Evolutionary conservation across 352 stramenopile genomes (phyloP), one percentile per base, ranked within the genome.

Genomic region (Globisporangium orthogonon): DNA sequence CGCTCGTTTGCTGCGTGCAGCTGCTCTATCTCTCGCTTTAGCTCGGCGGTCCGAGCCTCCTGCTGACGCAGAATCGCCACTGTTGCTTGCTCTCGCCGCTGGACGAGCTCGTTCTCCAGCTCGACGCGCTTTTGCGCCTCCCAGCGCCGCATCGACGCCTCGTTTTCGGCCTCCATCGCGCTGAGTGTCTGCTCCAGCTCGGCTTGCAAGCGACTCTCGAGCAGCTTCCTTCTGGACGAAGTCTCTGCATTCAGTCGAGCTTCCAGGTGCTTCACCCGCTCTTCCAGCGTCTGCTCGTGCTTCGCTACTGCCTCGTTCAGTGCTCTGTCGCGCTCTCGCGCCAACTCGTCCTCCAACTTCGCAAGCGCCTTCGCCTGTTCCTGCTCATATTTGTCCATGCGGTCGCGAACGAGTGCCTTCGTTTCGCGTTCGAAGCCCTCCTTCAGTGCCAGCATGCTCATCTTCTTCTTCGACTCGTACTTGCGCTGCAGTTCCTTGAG

Each of bases 381-480:
- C 31, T 63, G 37, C 28, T 89, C 78, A 23, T 79, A 65, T 44
- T 70, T 60, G 47, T 80, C 73, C 69, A 78, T 80, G 31, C 69
- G 73, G 3, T 49, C 33, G 17, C 65, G 56, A 13, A 89, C 69
- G 5, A 73, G 56, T 2, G 67, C 47, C 39, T 84, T 81, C 2
- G 76, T 83, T 37, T 88, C 72, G 18, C 57, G 65, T 45, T 89
- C 76, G 50, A 70, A 76, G n/a, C 65, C 62, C 23, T 85, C 77
- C 44, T 71, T 73, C 31, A 87, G 44, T 10, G 54, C 47, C 44
- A 86, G 61, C 3, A 88, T 50, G 31, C 66, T 56, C 66, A 86
- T 65, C 33, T 78, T 71, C 53, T 85, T 83, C 54, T 80, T 85
- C 7, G 76, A 86, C 44, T 83, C 71, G 40, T 78, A 88, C 57